These are phyloP conservation scores for Leccinum griseonigrum DNA, from an alignment of 1,284 basidiomycete species.

Conservation along the genomic window DNA sequence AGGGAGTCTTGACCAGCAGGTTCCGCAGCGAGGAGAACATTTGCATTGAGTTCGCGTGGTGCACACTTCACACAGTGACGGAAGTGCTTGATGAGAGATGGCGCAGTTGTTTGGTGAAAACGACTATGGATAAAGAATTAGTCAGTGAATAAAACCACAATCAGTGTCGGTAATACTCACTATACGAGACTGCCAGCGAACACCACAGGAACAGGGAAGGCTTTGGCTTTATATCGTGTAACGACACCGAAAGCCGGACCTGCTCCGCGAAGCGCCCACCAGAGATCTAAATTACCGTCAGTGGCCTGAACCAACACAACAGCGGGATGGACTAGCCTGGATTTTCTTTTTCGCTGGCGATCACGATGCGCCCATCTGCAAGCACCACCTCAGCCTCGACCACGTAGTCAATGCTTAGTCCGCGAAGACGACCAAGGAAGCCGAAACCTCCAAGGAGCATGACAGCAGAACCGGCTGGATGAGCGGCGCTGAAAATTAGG, in stretches of 20 bases:
- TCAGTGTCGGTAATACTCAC: slow-evolving; percentile 41
- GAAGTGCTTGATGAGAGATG: slow-evolving; percentile 87
- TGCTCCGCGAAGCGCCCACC: slow-evolving; percentile 89
- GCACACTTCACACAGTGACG: slow-evolving; percentile 89
- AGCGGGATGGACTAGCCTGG: slow-evolving; percentile 44
- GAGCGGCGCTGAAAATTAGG: slow-evolving; percentile 52
- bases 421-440: slow-evolving; percentile 79
- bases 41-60: slow-evolving; percentile 84
- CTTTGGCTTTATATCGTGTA: slow-evolving; percentile 84
- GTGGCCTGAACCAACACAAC: not conserved
- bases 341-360: slow-evolving; percentile 64
- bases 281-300: slow-evolving; percentile 54
- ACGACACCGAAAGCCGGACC: slow-evolving; percentile 83
- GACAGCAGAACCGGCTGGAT: slow-evolving; percentile 76
- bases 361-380: slow-evolving; percentile 73
- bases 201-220: slow-evolving; percentile 84
- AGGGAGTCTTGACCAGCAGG: slow-evolving; percentile 79
- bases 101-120: slow-evolving; percentile 79
- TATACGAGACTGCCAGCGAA: slow-evolving; percentile 91
- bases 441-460: slow-evolving; percentile 90
- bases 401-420: slow-evolving; percentile 82
- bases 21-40: slow-evolving; percentile 86
- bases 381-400: slow-evolving; percentile 86
- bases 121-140: slow-evolving; percentile 47
- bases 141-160: not conserved